Percentiles rank a stretch among this genome's conserved stretches.
These are phyloP conservation scores for Eleusine coracana DNA, from an alignment of 176 grass and related monocot species.

Conservation along the genomic window DNA sequence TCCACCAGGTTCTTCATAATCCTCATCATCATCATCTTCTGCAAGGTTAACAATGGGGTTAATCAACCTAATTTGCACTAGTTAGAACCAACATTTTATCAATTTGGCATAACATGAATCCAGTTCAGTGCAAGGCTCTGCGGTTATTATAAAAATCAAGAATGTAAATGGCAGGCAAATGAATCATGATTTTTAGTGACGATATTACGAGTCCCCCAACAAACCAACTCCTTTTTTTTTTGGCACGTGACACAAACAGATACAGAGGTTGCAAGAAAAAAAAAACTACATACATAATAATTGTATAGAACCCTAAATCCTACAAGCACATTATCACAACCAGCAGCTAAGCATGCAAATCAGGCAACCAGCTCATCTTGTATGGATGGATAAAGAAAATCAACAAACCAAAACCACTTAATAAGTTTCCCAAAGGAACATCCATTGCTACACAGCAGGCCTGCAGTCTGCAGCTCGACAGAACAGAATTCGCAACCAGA, in stretches of 20 bases:
- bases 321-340: neutral
- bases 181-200: neutral
- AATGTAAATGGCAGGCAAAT: slow-evolving; percentile 9
- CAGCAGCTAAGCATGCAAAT: neutral
- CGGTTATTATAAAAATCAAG: slow-evolving; percentile 11
- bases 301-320: neutral
- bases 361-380: neutral
- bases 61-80: neutral
- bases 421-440: neutral
- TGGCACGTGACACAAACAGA: neutral
- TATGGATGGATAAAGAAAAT: too few species aligned
- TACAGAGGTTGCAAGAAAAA: neutral
- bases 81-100: slow-evolving; percentile 11
- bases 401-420: neutral
- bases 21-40: slow-evolving; percentile 81
- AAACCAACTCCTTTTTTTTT: neutral
- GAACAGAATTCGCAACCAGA: neutral
- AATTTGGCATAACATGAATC: neutral
- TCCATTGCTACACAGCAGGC: neutral
- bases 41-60: neutral
- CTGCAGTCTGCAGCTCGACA: neutral
- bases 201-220: neutral
- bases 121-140: neutral
- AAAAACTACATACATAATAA: neutral
- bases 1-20: slow-evolving; percentile 77